Evolutionary conservation across 768 basidiomycete species (phyloP).

Genomic region (Phlegmacium glaucopus): DNA sequence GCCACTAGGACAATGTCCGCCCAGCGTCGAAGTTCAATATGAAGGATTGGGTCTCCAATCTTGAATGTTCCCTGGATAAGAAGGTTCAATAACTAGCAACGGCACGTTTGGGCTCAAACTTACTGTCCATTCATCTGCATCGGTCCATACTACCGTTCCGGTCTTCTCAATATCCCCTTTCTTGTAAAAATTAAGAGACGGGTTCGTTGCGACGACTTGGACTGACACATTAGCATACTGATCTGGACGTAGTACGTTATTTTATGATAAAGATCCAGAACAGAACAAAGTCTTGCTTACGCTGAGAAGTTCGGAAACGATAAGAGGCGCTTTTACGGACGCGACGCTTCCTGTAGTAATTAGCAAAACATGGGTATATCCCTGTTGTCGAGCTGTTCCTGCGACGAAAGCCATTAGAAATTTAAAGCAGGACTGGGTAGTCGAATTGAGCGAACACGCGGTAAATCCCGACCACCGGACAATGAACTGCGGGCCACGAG

Average conservation of each 20-base stretch:
- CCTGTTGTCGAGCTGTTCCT: conserved; percentile 36
- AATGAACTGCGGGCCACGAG: no score
- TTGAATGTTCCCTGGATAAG: conserved; percentile 57
- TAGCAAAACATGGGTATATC: conserved; percentile 66
- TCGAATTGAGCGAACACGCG: no score
- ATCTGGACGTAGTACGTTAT: conserved; percentile 3
- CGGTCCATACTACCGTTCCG: conserved; percentile 77
- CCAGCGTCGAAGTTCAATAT: conserved; percentile 94
- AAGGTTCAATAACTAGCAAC: neutral
- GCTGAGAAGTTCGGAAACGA: conserved; percentile 69
- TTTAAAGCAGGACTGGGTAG: no score
- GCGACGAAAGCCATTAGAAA: conserved; percentile 34
- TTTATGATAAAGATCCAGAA: neutral
- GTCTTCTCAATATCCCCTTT: conserved; percentile 42
- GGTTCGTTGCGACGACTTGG: conserved; percentile 79
- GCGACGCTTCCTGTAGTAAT: conserved; percentile 95
- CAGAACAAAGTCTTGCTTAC: conserved; percentile 27
- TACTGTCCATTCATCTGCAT: conserved; percentile 93
- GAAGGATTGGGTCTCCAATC: conserved; percentile 89
- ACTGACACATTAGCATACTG: conserved; percentile 76
- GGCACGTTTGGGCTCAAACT: conserved; percentile 24
- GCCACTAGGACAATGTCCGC: conserved; percentile 94
- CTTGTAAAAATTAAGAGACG: conserved; percentile 76
- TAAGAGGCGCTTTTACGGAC: conserved; percentile 89
- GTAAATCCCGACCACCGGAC: no score